These are phyloP conservation scores for Linum usitatissimum DNA, from an alignment of 345 rosid genomes.

Conservation along the genomic window DNA sequence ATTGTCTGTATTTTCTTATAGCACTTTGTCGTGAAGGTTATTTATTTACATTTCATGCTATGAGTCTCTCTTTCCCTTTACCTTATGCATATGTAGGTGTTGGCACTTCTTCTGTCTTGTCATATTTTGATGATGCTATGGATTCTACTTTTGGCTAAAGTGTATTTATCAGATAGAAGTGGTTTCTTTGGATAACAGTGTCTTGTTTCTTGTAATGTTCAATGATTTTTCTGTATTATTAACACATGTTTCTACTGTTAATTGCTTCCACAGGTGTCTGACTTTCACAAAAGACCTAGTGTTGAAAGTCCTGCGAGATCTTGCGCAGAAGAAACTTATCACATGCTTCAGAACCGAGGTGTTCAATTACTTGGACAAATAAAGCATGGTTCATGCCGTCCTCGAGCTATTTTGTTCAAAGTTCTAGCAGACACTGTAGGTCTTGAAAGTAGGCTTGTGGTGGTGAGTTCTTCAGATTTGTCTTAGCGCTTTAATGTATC, in stretches of 20 bases:
- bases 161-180: neutral
- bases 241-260: neutral
- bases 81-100: neutral
- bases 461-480: constrained; percentile 47
- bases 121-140: neutral
- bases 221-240: neutral
- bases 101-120: neutral
- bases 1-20: neutral
- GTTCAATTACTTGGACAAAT: constrained; percentile 92
- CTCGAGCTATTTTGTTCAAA: constrained; percentile 89
- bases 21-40: neutral
- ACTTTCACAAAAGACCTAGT: constrained; percentile 67
- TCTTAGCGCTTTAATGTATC: constrained; percentile 1
- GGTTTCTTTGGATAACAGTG: neutral
- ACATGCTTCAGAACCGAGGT: constrained; percentile 54
- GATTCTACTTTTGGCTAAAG: neutral
- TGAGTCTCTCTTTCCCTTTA: neutral
- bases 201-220: neutral
- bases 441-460: constrained; percentile 81
- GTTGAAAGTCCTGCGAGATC: constrained; percentile 74
- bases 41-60: neutral
- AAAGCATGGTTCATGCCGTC: constrained; percentile 82
- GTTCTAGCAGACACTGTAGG: constrained; percentile 92
- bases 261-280: constrained; percentile 54
- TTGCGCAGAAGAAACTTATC: constrained; percentile 54